Base-by-base conservation (phyloP, 1,139 yeast genomes). In the Nakaseomyces sp. region DNA sequence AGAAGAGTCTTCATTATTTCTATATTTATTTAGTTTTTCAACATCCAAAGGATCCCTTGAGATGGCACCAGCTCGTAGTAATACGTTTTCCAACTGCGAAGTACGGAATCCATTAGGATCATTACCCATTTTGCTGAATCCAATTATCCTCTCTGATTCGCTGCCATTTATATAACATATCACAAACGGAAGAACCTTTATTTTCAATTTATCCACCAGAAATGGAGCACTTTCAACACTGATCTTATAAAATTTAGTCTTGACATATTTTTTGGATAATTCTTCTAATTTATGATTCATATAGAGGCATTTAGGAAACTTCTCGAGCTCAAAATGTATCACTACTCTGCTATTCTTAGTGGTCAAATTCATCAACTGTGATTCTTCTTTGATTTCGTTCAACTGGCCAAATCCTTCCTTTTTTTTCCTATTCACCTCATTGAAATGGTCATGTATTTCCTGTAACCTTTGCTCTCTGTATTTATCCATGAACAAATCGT, bases 131-230 rank as follows among this genome's bases (percentile, higher is more conserved):
- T 73, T 72, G 43, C 79, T 81, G 54, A 85, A 81, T 7, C 95
- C 95, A 4, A 82, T 71, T 7, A 83, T 59, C 47, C 86, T 64
- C 24, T 73, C 70, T 3, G 68, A 57, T 55, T 83, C 89, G 40
- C 69, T 63, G 1, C 89, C 89, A 25, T 72, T 66, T 28, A 65
- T 65, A 56, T 80, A 85, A n/a, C 78, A 70, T 1, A 81, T 64
- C 5, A 84, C 79, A 54, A 80, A 81, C 0, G 95, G 95, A 8
- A 86, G 68, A 5, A 81, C 79, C 55, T 81, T 76, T 41, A 86
- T 69, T 2, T 69, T 66, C 40, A 86, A 69, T 54, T 76, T 79
- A 1, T 76, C 65, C 3, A 79, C 86, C 42, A 86, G 65, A 56
- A 86, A 86, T 2, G 94, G 88, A 1, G 89, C 83, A 22, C 73